A percentile compares a stretch with the other conserved stretches of the same genome.
Evolutionary conservation across 2,329 filamentous ascomycete species (phyloP).

Genomic region (Exserohilum turcica): DNA sequence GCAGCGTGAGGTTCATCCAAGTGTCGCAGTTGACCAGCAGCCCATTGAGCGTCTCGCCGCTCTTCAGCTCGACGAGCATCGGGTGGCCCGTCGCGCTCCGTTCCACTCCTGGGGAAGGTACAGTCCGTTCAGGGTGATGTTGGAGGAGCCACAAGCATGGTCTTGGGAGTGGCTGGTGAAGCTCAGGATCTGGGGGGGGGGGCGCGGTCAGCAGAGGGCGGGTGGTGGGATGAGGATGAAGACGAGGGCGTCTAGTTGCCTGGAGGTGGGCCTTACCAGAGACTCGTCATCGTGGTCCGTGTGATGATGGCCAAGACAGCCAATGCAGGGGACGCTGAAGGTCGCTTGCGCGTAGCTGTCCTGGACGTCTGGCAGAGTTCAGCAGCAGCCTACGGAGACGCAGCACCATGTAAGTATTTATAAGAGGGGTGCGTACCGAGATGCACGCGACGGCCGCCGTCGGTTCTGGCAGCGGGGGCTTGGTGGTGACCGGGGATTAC

Average conservation of each 20-base stretch:
- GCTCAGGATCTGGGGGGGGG: constrained; percentile 47
- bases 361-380: constrained; percentile 37
- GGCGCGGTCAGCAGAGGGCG: constrained; percentile 34
- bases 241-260: constrained; percentile 32
- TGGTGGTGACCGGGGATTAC: constrained; percentile 27
- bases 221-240: too few relatives aligned
- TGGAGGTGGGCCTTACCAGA: constrained; percentile 47
- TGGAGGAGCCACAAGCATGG: constrained; percentile 47
- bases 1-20: constrained; percentile 98
- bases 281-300: constrained; percentile 49
- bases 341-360: constrained; percentile 48
- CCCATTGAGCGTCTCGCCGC: constrained; percentile 95
- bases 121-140: constrained; percentile 50
- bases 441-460: constrained; percentile 31
- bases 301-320: constrained; percentile 50
- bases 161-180: constrained; percentile 48
- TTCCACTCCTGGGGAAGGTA: constrained; percentile 47
- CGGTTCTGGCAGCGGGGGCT: constrained; percentile 20
- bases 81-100: constrained; percentile 84
- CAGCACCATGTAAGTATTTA: constrained; percentile 17
- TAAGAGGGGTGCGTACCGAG: constrained; percentile 36
- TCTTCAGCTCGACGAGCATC: constrained; percentile 97
- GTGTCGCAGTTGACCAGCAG: constrained; percentile 97
- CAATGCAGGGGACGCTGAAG: constrained; percentile 50
- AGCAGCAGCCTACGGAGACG: constrained; percentile 48